phyloP scores from a whole-genome alignment of 23 red algal genomes.

The Gracilaria domingensis region DNA sequence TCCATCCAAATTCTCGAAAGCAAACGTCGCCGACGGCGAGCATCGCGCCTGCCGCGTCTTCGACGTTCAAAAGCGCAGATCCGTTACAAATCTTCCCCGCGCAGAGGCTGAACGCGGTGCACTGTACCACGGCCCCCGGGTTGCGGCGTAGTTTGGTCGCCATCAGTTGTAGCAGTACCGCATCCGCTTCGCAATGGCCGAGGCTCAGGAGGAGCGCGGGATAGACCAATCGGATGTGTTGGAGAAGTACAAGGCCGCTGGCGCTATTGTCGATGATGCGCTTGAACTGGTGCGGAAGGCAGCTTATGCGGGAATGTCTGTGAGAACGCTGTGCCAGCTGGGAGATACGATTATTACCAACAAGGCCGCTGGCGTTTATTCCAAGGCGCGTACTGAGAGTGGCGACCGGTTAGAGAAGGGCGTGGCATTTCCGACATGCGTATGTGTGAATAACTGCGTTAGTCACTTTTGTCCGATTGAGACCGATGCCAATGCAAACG shows the following conservation, averaged over 20 bases:
- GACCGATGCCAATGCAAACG: slow-evolving; percentile 55
- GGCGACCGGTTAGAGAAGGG: slow-evolving; percentile 95
- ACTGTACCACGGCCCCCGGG: background rate
- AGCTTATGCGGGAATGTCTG: slow-evolving; percentile 65
- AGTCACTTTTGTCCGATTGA: slow-evolving; percentile 95
- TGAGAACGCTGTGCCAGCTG: slow-evolving; percentile 82
- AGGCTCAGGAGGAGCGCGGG: slow-evolving; percentile 50
- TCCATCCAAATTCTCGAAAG: background rate
- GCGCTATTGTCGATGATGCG: slow-evolving; percentile 83
- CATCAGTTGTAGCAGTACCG: background rate
- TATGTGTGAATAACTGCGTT: slow-evolving; percentile 85
- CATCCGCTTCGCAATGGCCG: slow-evolving; percentile 15
- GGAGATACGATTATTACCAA: slow-evolving; percentile 85
- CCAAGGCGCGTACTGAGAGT: slow-evolving; percentile 82
- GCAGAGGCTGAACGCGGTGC: background rate
- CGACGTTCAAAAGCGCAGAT: background rate
- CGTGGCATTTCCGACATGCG: slow-evolving; percentile 94
- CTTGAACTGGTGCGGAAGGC: slow-evolving; percentile 71
- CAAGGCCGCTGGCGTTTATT: slow-evolving; percentile 78
- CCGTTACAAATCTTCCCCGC: background rate
- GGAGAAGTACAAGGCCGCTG: slow-evolving; percentile 98
- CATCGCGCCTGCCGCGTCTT: background rate
- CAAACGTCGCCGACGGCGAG: background rate
- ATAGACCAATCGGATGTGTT: slow-evolving; percentile 94
- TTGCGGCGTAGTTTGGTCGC: background rate